Conservation (phyloP, 2,329 filamentous ascomycete species). For the Penicillium sp. region DNA sequence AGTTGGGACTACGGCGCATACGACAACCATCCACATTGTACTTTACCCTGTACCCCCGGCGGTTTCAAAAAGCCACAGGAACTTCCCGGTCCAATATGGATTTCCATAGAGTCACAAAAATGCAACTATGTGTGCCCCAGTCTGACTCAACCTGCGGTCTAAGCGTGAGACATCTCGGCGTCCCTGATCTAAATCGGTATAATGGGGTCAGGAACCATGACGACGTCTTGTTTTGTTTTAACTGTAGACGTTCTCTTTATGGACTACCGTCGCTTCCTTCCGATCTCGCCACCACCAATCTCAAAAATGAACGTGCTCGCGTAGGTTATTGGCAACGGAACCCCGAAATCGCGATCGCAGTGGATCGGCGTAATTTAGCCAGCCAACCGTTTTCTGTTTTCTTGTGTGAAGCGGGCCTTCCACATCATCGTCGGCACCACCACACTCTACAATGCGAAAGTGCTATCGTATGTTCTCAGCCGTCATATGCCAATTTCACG, state of each 20-base stretch:
- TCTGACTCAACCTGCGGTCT: conserved; percentile 6
- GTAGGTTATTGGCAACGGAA: conserved; percentile 9
- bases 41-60: neutral
- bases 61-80: conserved; percentile 2
- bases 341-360: conserved; percentile 15
- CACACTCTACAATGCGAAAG: neutral
- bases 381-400: neutral
- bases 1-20: conserved; percentile 1
- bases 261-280: neutral
- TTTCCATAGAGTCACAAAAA: neutral
- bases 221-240: neutral
- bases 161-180: conserved; percentile 11
- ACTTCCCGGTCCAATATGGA: neutral
- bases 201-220: neutral
- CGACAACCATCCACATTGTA: conserved; percentile 5
- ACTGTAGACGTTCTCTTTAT: neutral
- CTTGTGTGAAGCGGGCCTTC: neutral
- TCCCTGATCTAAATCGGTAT: conserved; percentile 5
- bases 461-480: neutral
- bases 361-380: conserved; percentile 12
- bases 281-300: conserved; percentile 8
- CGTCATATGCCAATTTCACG: neutral
- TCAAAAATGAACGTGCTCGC: conserved; percentile 9
- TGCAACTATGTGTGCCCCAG: neutral
- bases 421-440: neutral